A percentile compares a stretch with the other conserved stretches of the same genome.
phyloP scores from a whole-genome alignment of 768 basidiomycete species.

The Macrocybe gigantea region DNA sequence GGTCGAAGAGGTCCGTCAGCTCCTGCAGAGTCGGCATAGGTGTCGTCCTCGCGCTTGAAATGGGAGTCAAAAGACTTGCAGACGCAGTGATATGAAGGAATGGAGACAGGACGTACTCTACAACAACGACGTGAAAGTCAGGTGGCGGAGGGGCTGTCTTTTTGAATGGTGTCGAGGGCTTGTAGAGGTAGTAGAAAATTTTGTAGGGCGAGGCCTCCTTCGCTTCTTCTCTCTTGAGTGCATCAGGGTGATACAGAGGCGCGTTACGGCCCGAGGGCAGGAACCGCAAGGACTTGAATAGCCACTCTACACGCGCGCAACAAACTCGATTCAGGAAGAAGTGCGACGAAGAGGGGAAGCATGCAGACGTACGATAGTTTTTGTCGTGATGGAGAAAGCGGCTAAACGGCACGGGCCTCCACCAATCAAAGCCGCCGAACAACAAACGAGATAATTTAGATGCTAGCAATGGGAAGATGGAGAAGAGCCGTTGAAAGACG shows the following conservation, averaged over 20 bases:
- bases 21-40: slow-evolving; percentile 80
- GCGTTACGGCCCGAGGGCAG: slow-evolving; percentile 59
- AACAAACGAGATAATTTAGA: slow-evolving; percentile 26
- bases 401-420: slow-evolving; percentile 51
- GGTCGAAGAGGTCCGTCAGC: slow-evolving; percentile 64
- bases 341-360: not conserved
- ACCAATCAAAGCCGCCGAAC: slow-evolving; percentile 47
- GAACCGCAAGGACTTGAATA: slow-evolving; percentile 69
- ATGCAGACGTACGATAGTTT: slow-evolving; percentile 40
- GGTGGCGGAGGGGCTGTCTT: slow-evolving; percentile 73
- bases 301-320: slow-evolving; percentile 37
- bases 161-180: slow-evolving; percentile 81
- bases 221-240: slow-evolving; percentile 10
- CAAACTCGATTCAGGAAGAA: not conserved
- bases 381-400: slow-evolving; percentile 44
- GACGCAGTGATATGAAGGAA: not conserved
- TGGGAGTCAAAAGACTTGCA: not conserved
- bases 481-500: slow-evolving; percentile 27
- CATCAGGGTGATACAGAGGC: slow-evolving; percentile 33
- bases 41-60: slow-evolving; percentile 69
- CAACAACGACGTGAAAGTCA: slow-evolving; percentile 81
- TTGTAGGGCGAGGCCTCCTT: slow-evolving; percentile 53
- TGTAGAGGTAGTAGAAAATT: slow-evolving; percentile 88
- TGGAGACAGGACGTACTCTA: slow-evolving; percentile 53
- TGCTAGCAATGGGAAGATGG: slow-evolving; percentile 26